Percentiles rank a stretch among this genome's conserved stretches.
phyloP scores from a whole-genome alignment of 495 filamentous ascomycete species.

The Cercophora scortea region DNA sequence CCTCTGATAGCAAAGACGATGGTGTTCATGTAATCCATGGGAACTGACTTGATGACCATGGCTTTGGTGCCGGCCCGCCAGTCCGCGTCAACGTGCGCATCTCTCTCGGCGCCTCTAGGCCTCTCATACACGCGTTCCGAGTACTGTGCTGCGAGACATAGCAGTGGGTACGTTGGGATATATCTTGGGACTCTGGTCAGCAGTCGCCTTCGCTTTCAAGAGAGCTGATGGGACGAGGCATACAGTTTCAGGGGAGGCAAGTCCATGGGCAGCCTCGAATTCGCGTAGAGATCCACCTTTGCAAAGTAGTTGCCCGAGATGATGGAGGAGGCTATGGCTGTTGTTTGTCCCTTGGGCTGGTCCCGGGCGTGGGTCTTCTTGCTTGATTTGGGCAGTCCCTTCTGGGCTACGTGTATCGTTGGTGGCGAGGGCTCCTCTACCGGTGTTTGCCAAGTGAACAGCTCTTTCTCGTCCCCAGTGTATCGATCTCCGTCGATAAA shows the following conservation, averaged over 20 bases:
- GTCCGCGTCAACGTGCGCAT: slow-evolving; percentile 59
- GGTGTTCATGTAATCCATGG: slow-evolving; percentile 66
- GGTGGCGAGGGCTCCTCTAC: slow-evolving; percentile 14
- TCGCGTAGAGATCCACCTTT: slow-evolving; percentile 73
- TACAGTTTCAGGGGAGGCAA: slow-evolving; percentile 60
- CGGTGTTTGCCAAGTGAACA: slow-evolving; percentile 36
- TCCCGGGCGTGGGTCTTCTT: slow-evolving; percentile 18
- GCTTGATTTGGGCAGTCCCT: slow-evolving; percentile 16
- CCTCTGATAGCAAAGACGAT: slow-evolving; percentile 77
- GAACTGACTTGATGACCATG: slow-evolving; percentile 72
- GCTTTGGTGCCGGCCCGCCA: slow-evolving; percentile 69
- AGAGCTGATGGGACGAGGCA: slow-evolving; percentile 13
- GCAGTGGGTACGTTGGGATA: slow-evolving; percentile 59
- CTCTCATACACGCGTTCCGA: slow-evolving; percentile 63
- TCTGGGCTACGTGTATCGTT: slow-evolving; percentile 10
- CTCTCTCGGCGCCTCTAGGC: slow-evolving; percentile 48
- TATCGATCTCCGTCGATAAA: slow-evolving; percentile 62
- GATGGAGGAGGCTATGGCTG: slow-evolving; percentile 30
- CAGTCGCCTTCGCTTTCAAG: not conserved
- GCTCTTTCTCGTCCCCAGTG: slow-evolving; percentile 52
- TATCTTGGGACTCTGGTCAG: slow-evolving; percentile 35
- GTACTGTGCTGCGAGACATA: slow-evolving; percentile 68
- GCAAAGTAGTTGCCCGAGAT: slow-evolving; percentile 54
- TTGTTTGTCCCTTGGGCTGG: slow-evolving; percentile 25
- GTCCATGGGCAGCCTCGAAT: slow-evolving; percentile 62